Percentiles rank a stretch among this genome's conserved stretches.
Evolutionary conservation across 805 yeast species (phyloP).

Genomic region (Pichia paraexigua): DNA sequence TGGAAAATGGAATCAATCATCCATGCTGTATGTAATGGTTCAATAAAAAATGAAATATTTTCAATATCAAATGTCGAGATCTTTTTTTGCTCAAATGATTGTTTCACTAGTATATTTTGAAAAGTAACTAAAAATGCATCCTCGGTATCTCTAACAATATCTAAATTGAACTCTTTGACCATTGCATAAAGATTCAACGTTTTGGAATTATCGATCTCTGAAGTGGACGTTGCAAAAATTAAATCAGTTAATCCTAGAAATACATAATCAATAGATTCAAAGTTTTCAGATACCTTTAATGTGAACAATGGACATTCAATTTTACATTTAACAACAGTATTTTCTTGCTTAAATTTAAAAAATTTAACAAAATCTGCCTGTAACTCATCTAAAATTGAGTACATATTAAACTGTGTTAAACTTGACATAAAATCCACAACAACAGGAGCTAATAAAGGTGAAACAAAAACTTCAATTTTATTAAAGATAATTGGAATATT

Average conservation of each 20-base stretch:
- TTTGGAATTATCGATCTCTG: slow-evolving; percentile 7
- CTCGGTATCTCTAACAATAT: slow-evolving; percentile 5
- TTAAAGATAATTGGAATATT: slow-evolving; percentile 50
- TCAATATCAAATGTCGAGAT: slow-evolving; percentile 13
- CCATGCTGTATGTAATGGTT: slow-evolving; percentile 20
- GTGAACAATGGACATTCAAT: slow-evolving; percentile 40
- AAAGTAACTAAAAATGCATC: slow-evolving; percentile 9
- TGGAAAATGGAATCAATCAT: slow-evolving; percentile 7
- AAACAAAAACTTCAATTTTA: slow-evolving; percentile 36
- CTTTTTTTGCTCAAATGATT: not conserved
- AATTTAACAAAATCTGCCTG: slow-evolving; percentile 42
- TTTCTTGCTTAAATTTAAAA: slow-evolving; percentile 5
- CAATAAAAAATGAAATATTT: slow-evolving; percentile 12
- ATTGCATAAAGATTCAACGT: slow-evolving; percentile 5
- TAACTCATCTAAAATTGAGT: slow-evolving; percentile 51
- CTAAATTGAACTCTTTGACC: slow-evolving; percentile 11
- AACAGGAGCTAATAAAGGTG: slow-evolving; percentile 30
- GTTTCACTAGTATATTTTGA: slow-evolving; percentile 4
- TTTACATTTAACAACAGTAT: slow-evolving; percentile 23
- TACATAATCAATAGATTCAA: slow-evolving; percentile 19
- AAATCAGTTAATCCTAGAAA: slow-evolving; percentile 30
- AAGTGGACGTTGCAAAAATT: slow-evolving; percentile 27
- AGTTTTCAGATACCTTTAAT: slow-evolving; percentile 13
- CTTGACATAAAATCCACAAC: slow-evolving; percentile 28
- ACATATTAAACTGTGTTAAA: slow-evolving; percentile 34